These are phyloP conservation scores for Stephania cephalantha DNA, from an alignment of 164 flowering plant genomes.

Conservation along the genomic window DNA sequence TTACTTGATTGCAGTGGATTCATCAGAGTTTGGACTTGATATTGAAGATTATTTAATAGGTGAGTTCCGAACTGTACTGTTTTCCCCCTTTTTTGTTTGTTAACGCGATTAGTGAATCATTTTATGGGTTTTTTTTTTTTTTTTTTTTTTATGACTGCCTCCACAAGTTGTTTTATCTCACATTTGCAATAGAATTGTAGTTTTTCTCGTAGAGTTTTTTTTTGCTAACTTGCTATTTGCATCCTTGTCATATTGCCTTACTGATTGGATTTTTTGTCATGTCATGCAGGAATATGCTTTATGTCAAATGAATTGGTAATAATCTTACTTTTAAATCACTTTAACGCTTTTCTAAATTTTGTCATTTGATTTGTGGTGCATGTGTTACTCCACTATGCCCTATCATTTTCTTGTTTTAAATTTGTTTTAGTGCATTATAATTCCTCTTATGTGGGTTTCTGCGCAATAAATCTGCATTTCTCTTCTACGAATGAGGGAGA, in stretches of 20 bases:
- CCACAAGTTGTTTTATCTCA: neutral
- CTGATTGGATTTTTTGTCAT: slow-evolving; percentile 26
- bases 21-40: slow-evolving; percentile 70
- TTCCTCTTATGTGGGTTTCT: neutral
- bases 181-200: neutral
- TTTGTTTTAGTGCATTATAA: neutral
- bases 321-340: neutral
- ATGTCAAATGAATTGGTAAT: slow-evolving; percentile 95
- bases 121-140: neutral
- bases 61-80: slow-evolving; percentile 25
- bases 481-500: neutral
- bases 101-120: neutral
- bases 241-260: neutral
- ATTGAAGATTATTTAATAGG: slow-evolving; percentile 93
- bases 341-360: neutral
- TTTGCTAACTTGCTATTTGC: neutral
- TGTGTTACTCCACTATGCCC: neutral
- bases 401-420: no score
- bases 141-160: no score
- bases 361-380: neutral
- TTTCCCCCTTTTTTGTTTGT: neutral
- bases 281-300: slow-evolving; percentile 79
- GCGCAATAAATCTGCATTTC: neutral
- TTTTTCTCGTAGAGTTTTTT: neutral
- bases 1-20: slow-evolving; percentile 52